Conservation (phyloP, 2,329 filamentous ascomycete species). For the Ophiostoma sp. region DNA sequence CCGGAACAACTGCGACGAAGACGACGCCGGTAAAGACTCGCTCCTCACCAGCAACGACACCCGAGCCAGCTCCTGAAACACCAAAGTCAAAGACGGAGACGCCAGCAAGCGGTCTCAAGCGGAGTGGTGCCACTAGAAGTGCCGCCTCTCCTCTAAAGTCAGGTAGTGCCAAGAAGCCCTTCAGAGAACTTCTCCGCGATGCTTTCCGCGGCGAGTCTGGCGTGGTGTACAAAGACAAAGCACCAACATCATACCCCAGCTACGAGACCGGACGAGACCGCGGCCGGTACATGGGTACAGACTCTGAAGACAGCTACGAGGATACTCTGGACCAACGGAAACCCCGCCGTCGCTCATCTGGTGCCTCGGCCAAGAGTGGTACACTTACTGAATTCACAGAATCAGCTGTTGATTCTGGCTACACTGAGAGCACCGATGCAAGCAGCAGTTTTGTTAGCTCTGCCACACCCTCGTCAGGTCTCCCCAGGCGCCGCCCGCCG, state of each 20-base stretch:
- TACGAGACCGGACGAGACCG: constrained; percentile 34
- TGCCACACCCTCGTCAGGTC: constrained; percentile 28
- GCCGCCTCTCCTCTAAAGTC: constrained; percentile 52
- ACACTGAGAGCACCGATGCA: constrained; percentile 30
- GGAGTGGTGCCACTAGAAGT: constrained; percentile 57
- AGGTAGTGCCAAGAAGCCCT: constrained; percentile 46
- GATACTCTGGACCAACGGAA: constrained; percentile 34
- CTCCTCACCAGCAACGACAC: constrained; percentile 1
- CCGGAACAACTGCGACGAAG: background rate
- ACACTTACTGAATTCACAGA: constrained; percentile 30
- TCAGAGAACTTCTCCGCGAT: constrained; percentile 60
- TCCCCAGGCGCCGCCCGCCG: constrained; percentile 42
- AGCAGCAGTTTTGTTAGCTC: constrained; percentile 29
- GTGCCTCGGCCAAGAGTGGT: constrained; percentile 36
- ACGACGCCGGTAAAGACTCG: constrained; percentile 1
- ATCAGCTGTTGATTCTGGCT: constrained; percentile 36
- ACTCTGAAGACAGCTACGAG: constrained; percentile 26
- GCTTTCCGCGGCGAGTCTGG: constrained; percentile 64
- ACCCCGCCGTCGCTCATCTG: constrained; percentile 36
- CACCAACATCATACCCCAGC: constrained; percentile 51
- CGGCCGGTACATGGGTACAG: background rate
- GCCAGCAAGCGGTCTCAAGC: constrained; percentile 46
- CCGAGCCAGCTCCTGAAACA: constrained; percentile 32
- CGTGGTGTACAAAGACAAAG: constrained; percentile 44
- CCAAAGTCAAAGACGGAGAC: constrained; percentile 32